These are phyloP conservation scores for Papiliotrema laurentii DNA, from an alignment of 1,284 basidiomycete species.

Conservation along the genomic window DNA sequence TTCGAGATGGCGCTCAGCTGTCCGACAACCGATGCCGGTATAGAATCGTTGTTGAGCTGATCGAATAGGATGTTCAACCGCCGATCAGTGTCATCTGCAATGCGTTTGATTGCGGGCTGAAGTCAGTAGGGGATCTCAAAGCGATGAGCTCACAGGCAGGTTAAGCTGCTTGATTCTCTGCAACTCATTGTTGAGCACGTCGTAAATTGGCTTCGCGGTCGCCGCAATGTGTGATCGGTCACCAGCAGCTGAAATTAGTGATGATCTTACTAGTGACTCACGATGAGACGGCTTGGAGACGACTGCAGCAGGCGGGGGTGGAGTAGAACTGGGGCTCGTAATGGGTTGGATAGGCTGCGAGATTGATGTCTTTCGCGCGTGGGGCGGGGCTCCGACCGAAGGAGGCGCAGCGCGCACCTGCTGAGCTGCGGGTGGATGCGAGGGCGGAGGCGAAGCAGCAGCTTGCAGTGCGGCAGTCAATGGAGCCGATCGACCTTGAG, in stretches of 20 bases:
- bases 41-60: slow-evolving; percentile 81
- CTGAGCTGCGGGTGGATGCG: neutral
- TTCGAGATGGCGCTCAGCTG: slow-evolving; percentile 62
- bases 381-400: slow-evolving; percentile 27
- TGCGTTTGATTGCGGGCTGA: slow-evolving; percentile 73
- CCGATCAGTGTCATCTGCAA: slow-evolving; percentile 83
- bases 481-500: slow-evolving; percentile 8
- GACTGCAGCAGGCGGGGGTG: slow-evolving; percentile 31
- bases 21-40: slow-evolving; percentile 66
- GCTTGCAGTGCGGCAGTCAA: neutral
- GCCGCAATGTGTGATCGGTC: slow-evolving; percentile 88
- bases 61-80: slow-evolving; percentile 84
- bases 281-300: slow-evolving; percentile 67
- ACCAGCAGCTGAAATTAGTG: slow-evolving; percentile 62
- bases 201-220: slow-evolving; percentile 61
- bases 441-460: neutral
- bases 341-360: neutral
- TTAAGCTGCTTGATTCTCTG: slow-evolving; percentile 62
- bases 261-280: slow-evolving; percentile 50
- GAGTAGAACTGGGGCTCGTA: slow-evolving; percentile 13
- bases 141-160: slow-evolving; percentile 56
- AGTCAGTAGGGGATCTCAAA: neutral
- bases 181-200: slow-evolving; percentile 62
- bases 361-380: slow-evolving; percentile 22
- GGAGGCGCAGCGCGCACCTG: neutral